These are phyloP conservation scores for Heliamphora exappendiculata DNA, from an alignment of 148 eudicot species.

Conservation along the genomic window DNA sequence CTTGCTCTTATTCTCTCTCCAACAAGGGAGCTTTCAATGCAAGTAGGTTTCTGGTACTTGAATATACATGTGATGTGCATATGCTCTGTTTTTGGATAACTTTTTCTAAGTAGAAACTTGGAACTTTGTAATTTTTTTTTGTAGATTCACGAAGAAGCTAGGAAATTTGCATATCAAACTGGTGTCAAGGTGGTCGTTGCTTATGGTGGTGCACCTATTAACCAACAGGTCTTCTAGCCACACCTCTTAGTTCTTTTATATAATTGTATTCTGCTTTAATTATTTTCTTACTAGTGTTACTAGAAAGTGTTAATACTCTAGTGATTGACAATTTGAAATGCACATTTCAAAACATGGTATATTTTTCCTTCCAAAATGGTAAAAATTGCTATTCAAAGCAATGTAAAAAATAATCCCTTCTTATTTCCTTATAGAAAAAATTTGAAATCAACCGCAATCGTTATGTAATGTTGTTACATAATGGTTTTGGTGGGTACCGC, in stretches of 20 bases:
- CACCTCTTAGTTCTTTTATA: not conserved
- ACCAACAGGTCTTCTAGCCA: constrained; percentile 29
- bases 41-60: constrained; percentile 23
- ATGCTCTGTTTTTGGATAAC: not conserved
- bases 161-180: constrained; percentile 48
- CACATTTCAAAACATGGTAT: no score
- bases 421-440: no score
- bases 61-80: not conserved
- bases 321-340: no score
- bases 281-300: no score
- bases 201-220: constrained; percentile 54
- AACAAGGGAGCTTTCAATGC: constrained; percentile 49
- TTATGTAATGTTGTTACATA: no score
- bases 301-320: no score
- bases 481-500: no score
- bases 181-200: constrained; percentile 50
- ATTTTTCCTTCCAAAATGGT: no score
- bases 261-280: no score
- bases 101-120: not conserved
- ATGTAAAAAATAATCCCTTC: no score
- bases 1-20: constrained; percentile 55
- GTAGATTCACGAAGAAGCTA: constrained; percentile 50
- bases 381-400: no score
- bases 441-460: no score
- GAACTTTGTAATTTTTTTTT: not conserved